phyloP scores from a whole-genome alignment of 148 eudicot genomes.

The Chenopodium formosanum region DNA sequence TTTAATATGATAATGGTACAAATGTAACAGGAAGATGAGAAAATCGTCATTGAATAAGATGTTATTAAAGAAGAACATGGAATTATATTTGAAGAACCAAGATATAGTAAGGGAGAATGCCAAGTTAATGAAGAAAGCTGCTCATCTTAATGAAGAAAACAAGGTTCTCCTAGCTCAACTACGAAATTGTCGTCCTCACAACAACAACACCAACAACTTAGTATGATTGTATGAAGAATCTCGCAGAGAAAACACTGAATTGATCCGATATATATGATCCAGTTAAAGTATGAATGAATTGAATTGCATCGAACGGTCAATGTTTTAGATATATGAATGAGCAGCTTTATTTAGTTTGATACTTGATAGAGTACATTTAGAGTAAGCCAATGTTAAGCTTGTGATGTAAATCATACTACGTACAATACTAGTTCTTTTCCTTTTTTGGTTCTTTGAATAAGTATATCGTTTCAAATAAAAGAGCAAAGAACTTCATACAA shows the following conservation, averaged over 20 bases:
- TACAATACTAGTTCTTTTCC: too few relatives aligned
- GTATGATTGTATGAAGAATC: not conserved
- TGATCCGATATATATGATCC: not conserved
- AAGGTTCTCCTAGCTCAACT: constrained; percentile 41
- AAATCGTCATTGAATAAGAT: constrained; percentile 26
- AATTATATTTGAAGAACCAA: constrained; percentile 44
- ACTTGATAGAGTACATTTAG: not conserved
- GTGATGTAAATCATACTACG: too few relatives aligned
- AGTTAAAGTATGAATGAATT: not conserved
- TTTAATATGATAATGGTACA: too few relatives aligned
- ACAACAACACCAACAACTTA: not conserved
- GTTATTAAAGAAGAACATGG: constrained; percentile 48
- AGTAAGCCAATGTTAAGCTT: too few relatives aligned
- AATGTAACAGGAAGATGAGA: constrained; percentile 26
- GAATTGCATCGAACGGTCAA: too few relatives aligned
- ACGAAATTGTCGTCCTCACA: constrained; percentile 15
- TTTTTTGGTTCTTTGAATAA: too few relatives aligned
- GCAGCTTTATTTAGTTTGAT: not conserved
- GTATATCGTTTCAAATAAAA: too few relatives aligned
- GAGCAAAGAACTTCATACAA: too few relatives aligned
- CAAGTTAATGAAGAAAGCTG: constrained; percentile 46
- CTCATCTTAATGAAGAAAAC: constrained; percentile 51
- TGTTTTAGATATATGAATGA: too few relatives aligned
- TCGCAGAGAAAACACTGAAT: not conserved
- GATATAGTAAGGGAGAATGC: constrained; percentile 54